Percentiles rank a stretch among this genome's conserved stretches.
These are phyloP conservation scores for Monosporascus sp. DNA, from an alignment of 2,329 filamentous ascomycete genomes.

Conservation along the genomic window DNA sequence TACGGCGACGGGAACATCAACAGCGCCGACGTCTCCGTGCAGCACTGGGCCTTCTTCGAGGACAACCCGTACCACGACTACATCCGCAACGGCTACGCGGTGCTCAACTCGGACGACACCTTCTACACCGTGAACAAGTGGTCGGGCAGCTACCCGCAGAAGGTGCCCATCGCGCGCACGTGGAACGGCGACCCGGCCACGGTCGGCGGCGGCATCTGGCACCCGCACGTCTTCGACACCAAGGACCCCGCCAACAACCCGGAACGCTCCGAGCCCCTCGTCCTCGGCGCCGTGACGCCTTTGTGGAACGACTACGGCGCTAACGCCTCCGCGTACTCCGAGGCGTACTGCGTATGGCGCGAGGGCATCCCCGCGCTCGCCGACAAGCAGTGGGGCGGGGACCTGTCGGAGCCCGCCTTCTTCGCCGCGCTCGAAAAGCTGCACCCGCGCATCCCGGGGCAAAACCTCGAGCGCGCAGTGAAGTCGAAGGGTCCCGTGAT, in stretches of 20 bases:
- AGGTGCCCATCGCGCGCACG: slow-evolving; percentile 40
- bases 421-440: slow-evolving; percentile 31
- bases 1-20: slow-evolving; percentile 34
- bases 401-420: slow-evolving; percentile 35
- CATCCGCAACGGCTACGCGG: slow-evolving; percentile 38
- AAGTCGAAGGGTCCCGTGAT: slow-evolving; percentile 30
- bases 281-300: slow-evolving; percentile 44
- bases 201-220: slow-evolving; percentile 37
- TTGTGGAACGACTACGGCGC: slow-evolving; percentile 51
- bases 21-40: slow-evolving; percentile 38
- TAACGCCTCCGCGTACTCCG: slow-evolving; percentile 44
- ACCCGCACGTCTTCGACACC: slow-evolving; percentile 45
- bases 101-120: slow-evolving; percentile 49
- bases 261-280: slow-evolving; percentile 27
- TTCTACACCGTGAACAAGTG: slow-evolving; percentile 47
- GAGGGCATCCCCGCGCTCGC: slow-evolving; percentile 45
- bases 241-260: slow-evolving; percentile 44
- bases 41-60: slow-evolving; percentile 52
- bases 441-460: slow-evolving; percentile 35
- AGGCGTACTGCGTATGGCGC: slow-evolving; percentile 46
- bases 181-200: slow-evolving; percentile 37
- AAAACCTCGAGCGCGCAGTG: slow-evolving; percentile 43
- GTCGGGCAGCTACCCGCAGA: slow-evolving; percentile 38
- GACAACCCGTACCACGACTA: slow-evolving; percentile 41
- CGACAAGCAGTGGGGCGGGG: slow-evolving; percentile 49